Percentiles rank a stretch among this genome's conserved stretches.
Conservation (phyloP, 331 rosid species). For the Quercus tomentella region DNA sequence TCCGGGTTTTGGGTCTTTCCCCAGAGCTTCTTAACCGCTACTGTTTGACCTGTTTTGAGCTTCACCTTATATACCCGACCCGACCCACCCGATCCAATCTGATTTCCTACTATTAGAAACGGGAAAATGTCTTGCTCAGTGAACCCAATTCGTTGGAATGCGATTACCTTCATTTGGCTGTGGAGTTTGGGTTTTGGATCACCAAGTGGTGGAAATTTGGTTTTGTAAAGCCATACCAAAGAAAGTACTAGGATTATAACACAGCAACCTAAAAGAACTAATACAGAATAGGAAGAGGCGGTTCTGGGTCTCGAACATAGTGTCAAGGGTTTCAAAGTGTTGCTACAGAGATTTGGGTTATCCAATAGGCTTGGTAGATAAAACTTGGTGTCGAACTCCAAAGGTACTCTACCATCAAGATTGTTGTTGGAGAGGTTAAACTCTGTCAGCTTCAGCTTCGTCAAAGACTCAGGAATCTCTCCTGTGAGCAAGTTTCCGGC, state of each 20-base stretch:
- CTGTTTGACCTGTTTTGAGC: constrained; percentile 52
- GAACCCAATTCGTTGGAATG: constrained; percentile 59
- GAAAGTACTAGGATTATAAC: constrained; percentile 35
- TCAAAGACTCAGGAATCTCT: constrained; percentile 52
- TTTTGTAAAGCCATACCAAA: constrained; percentile 39
- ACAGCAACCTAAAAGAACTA: constrained; percentile 22
- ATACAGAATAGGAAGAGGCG: constrained; percentile 19
- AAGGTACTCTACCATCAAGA: constrained; percentile 56
- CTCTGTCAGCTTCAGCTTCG: constrained; percentile 49
- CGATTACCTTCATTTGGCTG: constrained; percentile 28
- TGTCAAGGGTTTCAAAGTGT: constrained; percentile 36
- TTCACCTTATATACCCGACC: constrained; percentile 60
- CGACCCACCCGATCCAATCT: constrained; percentile 72
- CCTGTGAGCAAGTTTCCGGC: constrained; percentile 57
- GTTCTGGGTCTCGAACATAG: constrained; percentile 43
- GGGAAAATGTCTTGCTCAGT: constrained; percentile 56
- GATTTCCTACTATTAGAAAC: constrained; percentile 33
- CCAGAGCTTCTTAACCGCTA: constrained; percentile 74
- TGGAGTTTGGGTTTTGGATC: constrained; percentile 22
- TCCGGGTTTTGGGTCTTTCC: constrained; percentile 28
- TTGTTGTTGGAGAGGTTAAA: constrained; percentile 65
- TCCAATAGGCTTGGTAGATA: constrained; percentile 42
- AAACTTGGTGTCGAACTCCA: constrained; percentile 33
- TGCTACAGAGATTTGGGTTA: constrained; percentile 65
- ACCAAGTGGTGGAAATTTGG: constrained; percentile 13